These are phyloP conservation scores for Phialophora verrucosa DNA, from an alignment of 2,329 filamentous ascomycete species.

Conservation along the genomic window DNA sequence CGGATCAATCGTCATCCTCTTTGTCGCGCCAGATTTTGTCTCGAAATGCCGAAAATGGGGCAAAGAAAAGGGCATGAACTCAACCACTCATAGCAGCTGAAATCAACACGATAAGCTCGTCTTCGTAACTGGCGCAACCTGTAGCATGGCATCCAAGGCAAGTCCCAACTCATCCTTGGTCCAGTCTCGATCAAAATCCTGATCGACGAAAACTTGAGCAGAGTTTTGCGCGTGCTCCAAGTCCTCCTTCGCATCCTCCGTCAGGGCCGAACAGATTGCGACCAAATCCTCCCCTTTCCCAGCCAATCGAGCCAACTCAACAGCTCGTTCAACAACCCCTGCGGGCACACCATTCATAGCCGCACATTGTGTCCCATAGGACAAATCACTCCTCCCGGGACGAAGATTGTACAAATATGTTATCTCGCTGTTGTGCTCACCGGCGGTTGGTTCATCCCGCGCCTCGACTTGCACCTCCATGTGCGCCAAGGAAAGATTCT, in stretches of 20 bases:
- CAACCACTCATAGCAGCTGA: conserved; percentile 20
- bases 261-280: conserved; percentile 71
- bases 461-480: conserved; percentile 61
- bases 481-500: conserved; percentile 59
- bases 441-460: conserved; percentile 3
- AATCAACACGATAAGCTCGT: background rate
- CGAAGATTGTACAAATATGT: conserved; percentile 72
- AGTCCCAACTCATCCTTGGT: conserved; percentile 22
- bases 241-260: conserved; percentile 65
- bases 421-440: conserved; percentile 58
- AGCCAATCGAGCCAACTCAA: conserved; percentile 71
- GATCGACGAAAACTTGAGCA: conserved; percentile 31
- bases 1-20: conserved; percentile 60
- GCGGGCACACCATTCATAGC: conserved; percentile 80
- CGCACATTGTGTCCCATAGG: conserved; percentile 85
- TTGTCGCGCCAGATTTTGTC: conserved; percentile 63
- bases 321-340: conserved; percentile 74
- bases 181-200: conserved; percentile 31
- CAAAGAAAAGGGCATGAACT: conserved; percentile 54
- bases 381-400: conserved; percentile 73
- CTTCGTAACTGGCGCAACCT: conserved; percentile 5
- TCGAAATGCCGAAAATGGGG: conserved; percentile 64
- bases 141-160: conserved; percentile 26
- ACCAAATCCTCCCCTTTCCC: conserved; percentile 77
- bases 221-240: conserved; percentile 66